Evolutionary conservation across 1,284 basidiomycete species (phyloP), one percentile per base, ranked within the genome.

Genomic region (Melampsora occidentalis): DNA sequence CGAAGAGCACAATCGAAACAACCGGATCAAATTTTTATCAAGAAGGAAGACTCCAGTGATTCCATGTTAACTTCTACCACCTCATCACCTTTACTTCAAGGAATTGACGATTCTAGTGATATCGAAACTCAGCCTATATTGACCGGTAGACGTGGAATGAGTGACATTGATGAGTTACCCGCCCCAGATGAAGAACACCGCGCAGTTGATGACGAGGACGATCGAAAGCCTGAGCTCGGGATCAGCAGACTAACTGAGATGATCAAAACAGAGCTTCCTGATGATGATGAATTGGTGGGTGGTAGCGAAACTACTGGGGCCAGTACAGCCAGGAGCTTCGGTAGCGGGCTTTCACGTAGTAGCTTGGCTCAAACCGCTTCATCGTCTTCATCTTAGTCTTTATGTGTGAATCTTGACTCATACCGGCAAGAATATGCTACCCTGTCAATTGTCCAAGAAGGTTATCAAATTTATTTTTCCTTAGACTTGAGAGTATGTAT

Each of bases 211-310:
- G 53, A 57, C 28, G 53, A 57, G 28, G 53, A 57, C 6, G 53
- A 57, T 57, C n/a, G 16, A 22, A 57, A 57, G 14, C 53, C 53
- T 57, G 9, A 22, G 28, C 53, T 57, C 10, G 42, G 42, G 12
- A 42, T 42, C 42, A 22, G 22, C 28, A 22, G 7, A 57, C n/a
- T 28, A 14, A 9, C 53, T 57, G 53, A 22, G 9, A 22, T 57
- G 10, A 28, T 57, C n/a, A 57, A 57, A 57, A 6, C 53, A 22
- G 53, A 57, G 28, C 22, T 22, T 22, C n/a, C 28, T 2, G 53
- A 57, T 57, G 51, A 53, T 18, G 53, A 57, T 57, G 53, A 57
- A 57, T 57, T 57, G 22, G n/a, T 57, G 28, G 53, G 53, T 57
- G 53, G 53, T 57, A 57, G 53, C 28, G 53, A 57, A 57, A 57